These are phyloP conservation scores for Chlamydomonas incerta DNA, from an alignment of 139 green algal genomes.

Conservation along the genomic window DNA sequence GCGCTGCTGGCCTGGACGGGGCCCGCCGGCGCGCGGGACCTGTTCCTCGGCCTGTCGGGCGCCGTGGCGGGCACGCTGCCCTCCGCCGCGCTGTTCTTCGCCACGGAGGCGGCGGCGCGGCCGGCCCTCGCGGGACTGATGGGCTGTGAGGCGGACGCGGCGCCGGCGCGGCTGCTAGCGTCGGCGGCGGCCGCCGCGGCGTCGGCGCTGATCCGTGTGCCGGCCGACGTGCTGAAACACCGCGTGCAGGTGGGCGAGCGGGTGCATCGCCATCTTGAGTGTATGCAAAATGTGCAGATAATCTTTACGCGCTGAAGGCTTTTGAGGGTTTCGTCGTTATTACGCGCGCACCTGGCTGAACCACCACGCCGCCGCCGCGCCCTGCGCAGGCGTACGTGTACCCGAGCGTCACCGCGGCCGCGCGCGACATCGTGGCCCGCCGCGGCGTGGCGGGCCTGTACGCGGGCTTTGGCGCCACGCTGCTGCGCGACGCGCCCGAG, in stretches of 20 bases:
- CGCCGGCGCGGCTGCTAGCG: slow-evolving; percentile 49
- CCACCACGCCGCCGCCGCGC: neutral
- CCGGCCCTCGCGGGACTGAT: slow-evolving; percentile 7
- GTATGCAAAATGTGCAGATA: too few relatives aligned
- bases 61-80: slow-evolving; percentile 72
- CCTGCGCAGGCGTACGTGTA: slow-evolving; percentile 74
- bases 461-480: slow-evolving; percentile 73
- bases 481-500: slow-evolving; percentile 83
- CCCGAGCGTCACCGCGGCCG: slow-evolving; percentile 59
- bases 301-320: too few relatives aligned
- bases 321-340: too few relatives aligned
- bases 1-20: slow-evolving; percentile 8
- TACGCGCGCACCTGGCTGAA: too few relatives aligned
- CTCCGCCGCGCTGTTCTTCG: slow-evolving; percentile 75
- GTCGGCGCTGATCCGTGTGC: slow-evolving; percentile 71
- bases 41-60: slow-evolving; percentile 71
- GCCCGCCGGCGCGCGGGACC: slow-evolving; percentile 46
- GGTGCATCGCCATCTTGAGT: too few relatives aligned
- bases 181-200: slow-evolving; percentile 56
- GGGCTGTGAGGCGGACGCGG: neutral
- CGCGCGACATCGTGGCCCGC: slow-evolving; percentile 47
- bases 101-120: slow-evolving; percentile 65
- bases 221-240: slow-evolving; percentile 83
- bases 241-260: slow-evolving; percentile 76
- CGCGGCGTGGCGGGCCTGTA: slow-evolving; percentile 69